These are phyloP conservation scores for Citrus medica DNA, from an alignment of 345 rosid genomes.

Conservation along the genomic window DNA sequence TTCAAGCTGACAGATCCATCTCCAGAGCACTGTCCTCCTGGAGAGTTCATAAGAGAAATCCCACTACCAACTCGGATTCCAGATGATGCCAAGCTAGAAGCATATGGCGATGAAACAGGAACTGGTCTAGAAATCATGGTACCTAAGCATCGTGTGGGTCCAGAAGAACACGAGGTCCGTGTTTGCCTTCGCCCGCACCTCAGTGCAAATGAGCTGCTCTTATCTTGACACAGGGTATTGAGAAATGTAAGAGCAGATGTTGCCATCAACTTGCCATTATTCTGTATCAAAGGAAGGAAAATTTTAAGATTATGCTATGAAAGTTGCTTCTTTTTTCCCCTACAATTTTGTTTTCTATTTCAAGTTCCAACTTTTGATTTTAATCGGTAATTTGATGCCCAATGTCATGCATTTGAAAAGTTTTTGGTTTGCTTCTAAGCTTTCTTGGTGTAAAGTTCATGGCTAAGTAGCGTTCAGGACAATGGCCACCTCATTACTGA, in stretches of 20 bases:
- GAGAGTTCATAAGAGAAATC: conserved; percentile 55
- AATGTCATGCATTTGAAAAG: not conserved
- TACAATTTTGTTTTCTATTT: not conserved
- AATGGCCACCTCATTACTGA: not conserved
- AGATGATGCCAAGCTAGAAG: conserved; percentile 58
- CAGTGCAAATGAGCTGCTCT: conserved; percentile 20
- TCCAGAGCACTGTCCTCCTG: conserved; percentile 62
- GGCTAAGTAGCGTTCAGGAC: not conserved
- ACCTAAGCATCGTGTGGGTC: conserved; percentile 47
- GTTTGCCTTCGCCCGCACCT: conserved; percentile 47
- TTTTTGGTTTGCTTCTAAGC: not conserved
- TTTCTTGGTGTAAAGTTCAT: not conserved
- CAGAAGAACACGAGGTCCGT: conserved; percentile 56
- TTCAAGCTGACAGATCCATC: conserved; percentile 53
- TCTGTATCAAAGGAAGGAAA: conserved; percentile 10
- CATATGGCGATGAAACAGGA: conserved; percentile 52
- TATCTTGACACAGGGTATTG: conserved; percentile 12
- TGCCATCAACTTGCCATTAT: conserved; percentile 4
- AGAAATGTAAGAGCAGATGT: conserved; percentile 7
- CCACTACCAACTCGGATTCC: conserved; percentile 51
- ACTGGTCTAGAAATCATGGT: conserved; percentile 52
- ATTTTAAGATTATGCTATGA: not conserved
- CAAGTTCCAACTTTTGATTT: not conserved
- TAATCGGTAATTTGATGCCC: not conserved
- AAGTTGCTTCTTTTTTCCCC: not conserved